These are phyloP conservation scores for Aspergillus pseudotamarii DNA, from an alignment of 2,329 filamentous ascomycete species.

Conservation along the genomic window DNA sequence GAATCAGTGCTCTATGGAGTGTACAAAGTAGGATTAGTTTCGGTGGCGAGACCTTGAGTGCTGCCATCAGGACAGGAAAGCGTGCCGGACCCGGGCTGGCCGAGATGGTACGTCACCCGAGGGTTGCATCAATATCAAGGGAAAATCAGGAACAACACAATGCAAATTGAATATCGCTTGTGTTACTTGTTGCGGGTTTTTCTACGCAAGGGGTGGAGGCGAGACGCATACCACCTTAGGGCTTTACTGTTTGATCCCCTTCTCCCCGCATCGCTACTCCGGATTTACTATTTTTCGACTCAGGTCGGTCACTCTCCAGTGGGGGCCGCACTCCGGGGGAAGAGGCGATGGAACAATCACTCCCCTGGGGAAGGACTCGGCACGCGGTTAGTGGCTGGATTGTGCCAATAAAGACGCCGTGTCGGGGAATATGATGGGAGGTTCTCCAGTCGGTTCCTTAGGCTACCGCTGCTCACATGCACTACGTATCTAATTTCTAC, in stretches of 20 bases:
- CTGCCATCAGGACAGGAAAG: background rate
- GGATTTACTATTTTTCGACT: constrained; percentile 4
- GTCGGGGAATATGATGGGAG: background rate
- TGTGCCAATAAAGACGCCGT: background rate
- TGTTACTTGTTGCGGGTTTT: background rate
- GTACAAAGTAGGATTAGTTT: background rate
- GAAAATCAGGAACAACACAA: background rate
- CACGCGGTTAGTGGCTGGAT: background rate
- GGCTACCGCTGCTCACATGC: background rate
- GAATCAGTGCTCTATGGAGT: no score
- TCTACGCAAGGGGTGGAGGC: background rate
- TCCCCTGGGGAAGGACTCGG: background rate
- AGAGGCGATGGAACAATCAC: background rate
- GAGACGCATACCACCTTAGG: background rate
- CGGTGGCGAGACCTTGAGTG: background rate
- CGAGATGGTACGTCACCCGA: background rate
- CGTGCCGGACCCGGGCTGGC: background rate
- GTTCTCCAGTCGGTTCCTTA: background rate
- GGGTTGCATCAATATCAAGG: background rate
- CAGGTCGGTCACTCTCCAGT: background rate
- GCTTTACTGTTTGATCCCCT: background rate
- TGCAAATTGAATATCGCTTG: background rate
- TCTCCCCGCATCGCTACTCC: background rate
- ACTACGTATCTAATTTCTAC: background rate
- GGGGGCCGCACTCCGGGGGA: background rate